Base-by-base conservation (phyloP, 805 yeast species). In the Starmera caribaea region DNA sequence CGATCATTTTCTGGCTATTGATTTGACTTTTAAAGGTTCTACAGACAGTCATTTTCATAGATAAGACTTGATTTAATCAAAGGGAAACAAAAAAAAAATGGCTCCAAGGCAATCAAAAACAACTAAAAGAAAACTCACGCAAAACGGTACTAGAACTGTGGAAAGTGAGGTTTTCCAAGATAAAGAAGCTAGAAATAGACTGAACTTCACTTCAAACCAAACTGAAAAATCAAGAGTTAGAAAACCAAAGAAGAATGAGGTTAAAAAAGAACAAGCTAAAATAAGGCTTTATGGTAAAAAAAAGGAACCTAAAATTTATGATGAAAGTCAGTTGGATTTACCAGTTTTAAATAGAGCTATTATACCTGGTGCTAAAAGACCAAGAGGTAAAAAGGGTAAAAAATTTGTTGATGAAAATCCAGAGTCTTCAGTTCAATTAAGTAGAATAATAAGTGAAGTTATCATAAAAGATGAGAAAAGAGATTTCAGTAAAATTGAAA, bases 401-500 rank as follows among this genome's bases (percentile, higher is more conserved):
- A 79, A 78, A 52, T 82, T 84, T 56, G 73, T 84, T 24, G 80
- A 66, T 33, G 95, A 84, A 52, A 71, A 76, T 49, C 49, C 49
- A 31, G 34, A 44, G 8, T 86, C 87, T 54, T 59, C 71, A 12
- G 54, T 76, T 35, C 69, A 74, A 28, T 54, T 87, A 63, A 74
- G 73, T 46, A 71, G 94, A 59, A 68, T 90, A 43, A 76, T 89
- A 38, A 81, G 79, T 47, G 76, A 81, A 28, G 87, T 92, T 40
- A 88, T 87, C 51, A 95, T 88, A 55, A 75, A 80, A 44, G 71
- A 79, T 47, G 97, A 90, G 45, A 71, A 74, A 34, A 73, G 76
- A 8, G 79, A 81, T 50, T 96, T 89, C 54, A 82, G 95, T 49
- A 92, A 88, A 61, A 67, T 92, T 41, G 98, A 90, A 56, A 86